Base-by-base conservation (phyloP, 2,329 filamentous ascomycete species). In the Talaromyces sp. region DNA sequence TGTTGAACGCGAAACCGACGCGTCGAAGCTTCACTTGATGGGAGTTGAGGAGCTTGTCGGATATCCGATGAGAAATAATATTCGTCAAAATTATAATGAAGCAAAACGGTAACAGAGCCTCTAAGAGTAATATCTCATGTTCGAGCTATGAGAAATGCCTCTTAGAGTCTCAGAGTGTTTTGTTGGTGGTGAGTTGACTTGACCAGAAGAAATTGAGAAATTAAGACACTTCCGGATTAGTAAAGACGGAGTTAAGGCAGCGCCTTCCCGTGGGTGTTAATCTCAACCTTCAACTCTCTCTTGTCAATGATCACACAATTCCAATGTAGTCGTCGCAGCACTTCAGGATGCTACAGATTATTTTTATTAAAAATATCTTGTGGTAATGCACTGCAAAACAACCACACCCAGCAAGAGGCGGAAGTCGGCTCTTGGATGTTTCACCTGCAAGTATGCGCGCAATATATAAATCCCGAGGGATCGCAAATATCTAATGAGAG, bases 371-470 rank as follows among this genome's bases (percentile, higher is more conserved):
- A 10, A 5, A 35, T 35, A 35, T 8, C 7, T 13, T 35, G 8
- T 35, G 6, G 17, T 48, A 35, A 48, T 48, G 45, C 15, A 48
- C 10, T 10, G 7, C n/a, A 19, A 48, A n/a, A 7, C 3, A 3
- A 28, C 7, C 4, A 28, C 4, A 7, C 4, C 7, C 25, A 28
- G 7, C 25, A 48, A 48, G 45, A 35, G 45, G n/a, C 54, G 11
- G 17, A 57, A 35, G 15, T 57, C 54, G 13, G 54, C 54, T 50
- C 5, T 40, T 25, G 54, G 54, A 11, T 57, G 54, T 25, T 28
- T 31, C 25, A 57, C 54, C 35, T 57, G 54, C 45, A 57, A 57
- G 54, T 57, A 57, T 39, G 33, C 51, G 43, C 35, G 17, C 28
- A 33, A 0, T 19, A 35, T 51, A 22, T 37, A 25, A 21, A 15